Base-by-base conservation (phyloP, 345 rosid genomes). In the Cardiospermum halicacabum region DNA sequence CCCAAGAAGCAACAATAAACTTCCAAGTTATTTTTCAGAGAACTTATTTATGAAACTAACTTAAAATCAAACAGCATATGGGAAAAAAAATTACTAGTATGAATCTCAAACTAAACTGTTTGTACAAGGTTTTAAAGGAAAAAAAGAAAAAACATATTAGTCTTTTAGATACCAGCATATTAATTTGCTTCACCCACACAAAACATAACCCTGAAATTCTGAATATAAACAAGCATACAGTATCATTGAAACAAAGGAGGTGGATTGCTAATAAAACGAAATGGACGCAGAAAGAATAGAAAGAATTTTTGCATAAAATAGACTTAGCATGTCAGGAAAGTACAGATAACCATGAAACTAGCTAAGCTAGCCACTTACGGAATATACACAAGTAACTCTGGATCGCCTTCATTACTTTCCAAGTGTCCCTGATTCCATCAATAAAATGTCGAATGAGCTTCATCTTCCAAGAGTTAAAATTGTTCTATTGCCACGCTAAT, bases 341-440 rank as follows among this genome's bases (percentile, higher is more conserved):
- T 50, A 13, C n/a, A 18, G 24, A 24, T 39, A 26, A 54, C 21
- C 16, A 1, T 21, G 24, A 56, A 53, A 65, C 19, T 53, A 53
- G 19, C 18, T 47, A 25, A 53, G 37, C 4, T 5, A 36, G 19
- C 10, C 40, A 82, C 97, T 69, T 80, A 90, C 98, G 98, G 98
- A 56, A 93, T 81, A 78, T 74, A 90, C 45, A 93, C 91, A 69
- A 93, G 92, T 64, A 93, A 80, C 77, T 93, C 98, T 24, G 98
- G 97, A 72, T 93, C 98, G 40, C 92, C 97, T 16, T 90, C 96
- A 72, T 88, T 93, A 81, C 97, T 93, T 73, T 85, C 91, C 92
- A 90, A 77, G 79, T 76, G 80, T 65, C 79, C 97, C 98, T 93
- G 82, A 56, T 68, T 51, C 66, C 65, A 28, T 34, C 26, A 53